These are phyloP conservation scores for Crithidia sp. DNA, from an alignment of 208 protist genomes.

Conservation along the genomic window DNA sequence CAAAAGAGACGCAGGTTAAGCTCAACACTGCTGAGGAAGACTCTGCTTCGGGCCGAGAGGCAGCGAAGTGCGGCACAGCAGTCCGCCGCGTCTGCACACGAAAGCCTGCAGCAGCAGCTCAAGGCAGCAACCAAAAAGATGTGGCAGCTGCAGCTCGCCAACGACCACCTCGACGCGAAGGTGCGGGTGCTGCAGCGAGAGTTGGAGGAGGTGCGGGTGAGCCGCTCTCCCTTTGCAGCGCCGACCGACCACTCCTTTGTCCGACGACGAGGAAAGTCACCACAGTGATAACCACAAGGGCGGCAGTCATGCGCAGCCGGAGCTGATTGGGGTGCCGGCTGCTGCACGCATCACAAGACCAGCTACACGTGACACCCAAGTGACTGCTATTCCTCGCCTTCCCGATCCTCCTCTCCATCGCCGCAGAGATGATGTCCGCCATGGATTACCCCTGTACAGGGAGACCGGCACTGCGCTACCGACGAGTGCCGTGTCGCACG, in stretches of 20 bases:
- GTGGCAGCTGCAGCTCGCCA: constrained; percentile 36
- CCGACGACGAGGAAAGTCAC: neutral
- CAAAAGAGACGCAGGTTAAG: constrained; percentile 2
- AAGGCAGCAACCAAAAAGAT: constrained; percentile 29
- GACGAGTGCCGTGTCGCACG: neutral
- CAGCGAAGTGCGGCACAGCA: constrained; percentile 2
- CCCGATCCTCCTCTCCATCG: constrained; percentile 2
- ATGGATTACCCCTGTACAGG: neutral
- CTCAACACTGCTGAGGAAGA: neutral
- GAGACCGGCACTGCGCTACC: neutral
- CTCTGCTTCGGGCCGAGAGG: neutral
- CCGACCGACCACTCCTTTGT: neutral
- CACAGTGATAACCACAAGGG: neutral
- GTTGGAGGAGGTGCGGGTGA: constrained; percentile 33
- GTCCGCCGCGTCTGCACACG: constrained; percentile 3
- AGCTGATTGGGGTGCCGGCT: constrained; percentile 9
- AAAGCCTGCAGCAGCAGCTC: constrained; percentile 25
- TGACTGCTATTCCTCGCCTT: neutral
- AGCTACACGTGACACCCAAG: neutral
- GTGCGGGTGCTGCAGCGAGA: constrained; percentile 35
- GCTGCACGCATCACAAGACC: neutral
- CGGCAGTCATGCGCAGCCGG: too few relatives aligned
- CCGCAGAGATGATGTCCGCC: neutral
- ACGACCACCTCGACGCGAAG: constrained; percentile 44
- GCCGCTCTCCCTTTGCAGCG: neutral